These are phyloP conservation scores for Russula compacta DNA, from an alignment of 768 basidiomycete genomes.

Conservation along the genomic window DNA sequence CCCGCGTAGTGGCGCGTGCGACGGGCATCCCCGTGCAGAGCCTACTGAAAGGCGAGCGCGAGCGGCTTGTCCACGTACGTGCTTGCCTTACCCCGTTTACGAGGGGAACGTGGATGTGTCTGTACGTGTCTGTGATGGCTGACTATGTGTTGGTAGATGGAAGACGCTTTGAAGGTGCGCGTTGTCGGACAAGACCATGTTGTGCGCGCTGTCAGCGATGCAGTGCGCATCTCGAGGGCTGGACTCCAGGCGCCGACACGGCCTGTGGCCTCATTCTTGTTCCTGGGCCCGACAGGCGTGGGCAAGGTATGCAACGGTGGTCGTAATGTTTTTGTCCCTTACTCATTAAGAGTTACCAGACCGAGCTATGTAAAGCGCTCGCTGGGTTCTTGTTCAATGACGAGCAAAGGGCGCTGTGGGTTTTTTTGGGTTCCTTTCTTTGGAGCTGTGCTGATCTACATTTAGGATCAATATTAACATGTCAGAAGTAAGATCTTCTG, in stretches of 20 bases:
- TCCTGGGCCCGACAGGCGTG: slow-evolving; percentile 82
- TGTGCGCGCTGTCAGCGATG: slow-evolving; percentile 77
- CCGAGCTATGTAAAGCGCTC: slow-evolving; percentile 81
- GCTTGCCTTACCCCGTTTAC: neutral
- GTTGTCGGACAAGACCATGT: slow-evolving; percentile 91
- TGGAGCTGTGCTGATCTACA: neutral
- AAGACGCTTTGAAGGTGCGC: slow-evolving; percentile 58
- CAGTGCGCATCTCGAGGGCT: slow-evolving; percentile 86
- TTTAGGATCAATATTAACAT: slow-evolving; percentile 84
- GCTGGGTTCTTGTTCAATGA: slow-evolving; percentile 87
- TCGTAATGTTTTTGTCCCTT: neutral
- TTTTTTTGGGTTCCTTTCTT: neutral
- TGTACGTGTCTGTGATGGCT: neutral
- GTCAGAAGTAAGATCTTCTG: slow-evolving; percentile 49
- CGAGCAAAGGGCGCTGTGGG: slow-evolving; percentile 75
- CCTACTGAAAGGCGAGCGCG: slow-evolving; percentile 79
- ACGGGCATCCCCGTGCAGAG: slow-evolving; percentile 91
- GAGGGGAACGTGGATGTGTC: neutral
- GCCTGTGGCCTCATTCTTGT: slow-evolving; percentile 88
- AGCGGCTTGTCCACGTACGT: slow-evolving; percentile 80
- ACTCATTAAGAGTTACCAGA: slow-evolving; percentile 34
- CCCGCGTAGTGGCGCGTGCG: slow-evolving; percentile 77
- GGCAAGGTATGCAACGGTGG: slow-evolving; percentile 47
- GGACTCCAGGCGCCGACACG: slow-evolving; percentile 83
- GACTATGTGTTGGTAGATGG: slow-evolving; percentile 53